phyloP scores from a whole-genome alignment of 176 grass and related monocot species.

The Tuctoria greenei region DNA sequence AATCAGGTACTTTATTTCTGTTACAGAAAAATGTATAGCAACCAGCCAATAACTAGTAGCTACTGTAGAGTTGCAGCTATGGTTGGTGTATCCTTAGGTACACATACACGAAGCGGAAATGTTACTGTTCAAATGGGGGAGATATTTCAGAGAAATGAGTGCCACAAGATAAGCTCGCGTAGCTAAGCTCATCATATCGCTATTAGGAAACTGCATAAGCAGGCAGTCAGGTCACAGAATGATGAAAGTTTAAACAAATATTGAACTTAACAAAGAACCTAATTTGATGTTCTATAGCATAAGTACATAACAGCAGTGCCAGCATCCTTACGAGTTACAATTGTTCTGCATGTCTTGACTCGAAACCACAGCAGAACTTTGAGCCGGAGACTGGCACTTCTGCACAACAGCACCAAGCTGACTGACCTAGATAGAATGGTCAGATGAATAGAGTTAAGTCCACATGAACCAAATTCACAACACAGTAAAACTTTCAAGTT shows the following conservation, averaged over 20 bases:
- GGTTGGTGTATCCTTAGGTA: background rate
- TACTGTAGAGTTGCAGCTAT: background rate
- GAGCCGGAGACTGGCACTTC: slow-evolving; percentile 73
- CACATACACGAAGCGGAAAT: background rate
- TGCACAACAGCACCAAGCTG: slow-evolving; percentile 85
- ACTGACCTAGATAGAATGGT: slow-evolving; percentile 61
- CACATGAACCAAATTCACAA: background rate
- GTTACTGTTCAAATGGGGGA: background rate
- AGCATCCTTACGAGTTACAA: slow-evolving; percentile 80
- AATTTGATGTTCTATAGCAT: slow-evolving; percentile 18
- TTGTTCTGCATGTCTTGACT: slow-evolving; percentile 90
- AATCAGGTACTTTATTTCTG: background rate
- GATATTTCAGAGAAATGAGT: background rate
- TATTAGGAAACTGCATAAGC: background rate
- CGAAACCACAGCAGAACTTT: slow-evolving; percentile 63
- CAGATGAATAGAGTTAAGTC: slow-evolving; percentile 21
- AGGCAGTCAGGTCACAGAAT: background rate
- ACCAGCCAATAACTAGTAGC: background rate
- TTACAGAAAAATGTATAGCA: background rate
- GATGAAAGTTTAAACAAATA: background rate
- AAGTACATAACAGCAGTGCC: slow-evolving; percentile 6
- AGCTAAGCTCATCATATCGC: background rate
- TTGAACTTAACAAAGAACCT: slow-evolving; percentile 19
- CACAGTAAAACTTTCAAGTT: background rate
- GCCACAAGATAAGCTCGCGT: background rate